Base-by-base conservation (phyloP, 2,329 filamentous ascomycete genomes). In the Nectriaceae sp. region DNA sequence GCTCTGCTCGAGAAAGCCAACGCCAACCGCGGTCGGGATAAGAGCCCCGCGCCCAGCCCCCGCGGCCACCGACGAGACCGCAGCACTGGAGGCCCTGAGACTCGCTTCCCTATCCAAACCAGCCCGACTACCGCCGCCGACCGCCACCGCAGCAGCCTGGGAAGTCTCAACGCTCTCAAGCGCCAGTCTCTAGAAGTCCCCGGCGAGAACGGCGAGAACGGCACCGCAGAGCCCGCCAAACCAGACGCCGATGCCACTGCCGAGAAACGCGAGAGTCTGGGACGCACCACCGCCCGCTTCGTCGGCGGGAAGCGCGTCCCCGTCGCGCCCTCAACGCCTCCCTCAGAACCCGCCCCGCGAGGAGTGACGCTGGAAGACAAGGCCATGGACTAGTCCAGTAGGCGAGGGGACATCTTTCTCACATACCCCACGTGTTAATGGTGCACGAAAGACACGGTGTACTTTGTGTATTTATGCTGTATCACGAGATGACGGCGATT, bases 141-240 rank as follows among this genome's bases (percentile, higher is more conserved):
- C 62, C 72, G 76, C 43, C 75, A 79, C 68, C 75, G 78, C 18
- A 65, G 65, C 57, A 77, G 75, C 63, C 60, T 83, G 44, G 75
- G 75, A 44, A 77, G 79, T 35, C 70, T 82, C 16, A 73, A 70
- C 44, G 64, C 72, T 42, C 63, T 75, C 49, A 84, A 84, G 68
- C 77, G 87, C 55, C 75, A 84, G 40, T 94, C 89, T 63, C 80
- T 97, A 2, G 90, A 96, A 61, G 91, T 97, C 3, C 92, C 92
- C 3, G 81, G 82, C 50, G 76, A 79, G 35, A 72, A 75, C 21
- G 64, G 49, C 65, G 73, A 56, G 65, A 76, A 56, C 22, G 59
- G 70, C 37, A 81, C 80, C 55, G 56, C 64, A 37, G 61, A 63
- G 18, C 51, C 59, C 33, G 44, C 50, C 38, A 64, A 63, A 46